These are phyloP conservation scores for Pseudopithomyces chartarum DNA, from an alignment of 2,329 filamentous ascomycete species.

Conservation along the genomic window DNA sequence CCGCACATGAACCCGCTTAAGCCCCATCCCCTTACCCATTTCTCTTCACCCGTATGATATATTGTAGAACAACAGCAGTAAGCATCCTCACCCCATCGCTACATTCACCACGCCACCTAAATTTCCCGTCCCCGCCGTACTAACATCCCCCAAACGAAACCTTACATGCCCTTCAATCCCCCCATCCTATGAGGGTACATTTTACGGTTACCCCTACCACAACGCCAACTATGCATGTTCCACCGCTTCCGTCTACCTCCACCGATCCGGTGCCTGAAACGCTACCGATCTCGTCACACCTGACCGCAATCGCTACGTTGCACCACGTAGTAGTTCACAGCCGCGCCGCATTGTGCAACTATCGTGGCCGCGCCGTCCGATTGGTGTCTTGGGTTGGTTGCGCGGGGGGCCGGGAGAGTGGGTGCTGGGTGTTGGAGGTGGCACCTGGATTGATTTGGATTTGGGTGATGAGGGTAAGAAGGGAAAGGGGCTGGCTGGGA, in stretches of 20 bases:
- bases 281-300: slow-evolving; percentile 26
- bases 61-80: too few relatives aligned
- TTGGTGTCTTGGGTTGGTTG: slow-evolving; percentile 29
- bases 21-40: too few relatives aligned
- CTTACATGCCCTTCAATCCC: too few relatives aligned
- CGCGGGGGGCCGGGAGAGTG: slow-evolving; percentile 10
- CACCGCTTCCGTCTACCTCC: slow-evolving; percentile 25
- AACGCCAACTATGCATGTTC: slow-evolving; percentile 24
- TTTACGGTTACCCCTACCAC: background rate
- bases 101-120: too few relatives aligned
- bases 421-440: slow-evolving; percentile 21
- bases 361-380: slow-evolving; percentile 24
- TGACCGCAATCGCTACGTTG: slow-evolving; percentile 12
- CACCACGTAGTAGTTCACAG: background rate
- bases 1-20: too few relatives aligned
- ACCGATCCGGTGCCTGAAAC: slow-evolving; percentile 23
- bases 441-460: slow-evolving; percentile 5
- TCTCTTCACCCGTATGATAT: too few relatives aligned
- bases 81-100: too few relatives aligned
- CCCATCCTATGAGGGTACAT: too few relatives aligned
- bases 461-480: background rate
- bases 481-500: too few relatives aligned
- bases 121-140: too few relatives aligned
- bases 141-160: too few relatives aligned
- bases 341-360: slow-evolving; percentile 16